A percentile compares a stretch with the other conserved stretches of the same genome.
phyloP scores from a whole-genome alignment of 2,329 filamentous ascomycete species.

The Samsoniella hepiali region DNA sequence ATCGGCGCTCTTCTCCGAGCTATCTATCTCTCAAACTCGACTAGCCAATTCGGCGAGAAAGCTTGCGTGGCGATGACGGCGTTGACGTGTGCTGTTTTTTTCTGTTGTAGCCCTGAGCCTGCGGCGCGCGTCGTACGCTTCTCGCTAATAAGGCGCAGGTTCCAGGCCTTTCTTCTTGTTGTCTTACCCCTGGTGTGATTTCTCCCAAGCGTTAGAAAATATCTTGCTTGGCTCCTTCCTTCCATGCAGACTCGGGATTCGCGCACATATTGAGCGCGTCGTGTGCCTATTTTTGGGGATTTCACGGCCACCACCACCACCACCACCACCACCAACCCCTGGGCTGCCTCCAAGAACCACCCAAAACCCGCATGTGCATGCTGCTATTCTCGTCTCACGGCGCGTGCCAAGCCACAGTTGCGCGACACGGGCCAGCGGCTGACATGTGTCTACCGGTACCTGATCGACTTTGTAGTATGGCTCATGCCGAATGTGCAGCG shows the following conservation, averaged over 20 bases:
- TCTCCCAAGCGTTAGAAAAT: neutral
- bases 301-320: neutral
- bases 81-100: neutral
- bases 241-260: neutral
- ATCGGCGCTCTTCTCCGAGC: neutral
- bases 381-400: slow-evolving; percentile 10
- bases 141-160: too few relatives aligned
- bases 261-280: neutral
- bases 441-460: neutral
- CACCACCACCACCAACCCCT: neutral
- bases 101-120: neutral
- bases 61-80: neutral
- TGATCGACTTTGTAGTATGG: neutral
- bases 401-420: slow-evolving; percentile 5
- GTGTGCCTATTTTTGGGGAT: slow-evolving; percentile 2
- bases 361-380: neutral
- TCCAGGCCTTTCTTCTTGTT: too few relatives aligned
- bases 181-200: too few relatives aligned
- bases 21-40: neutral
- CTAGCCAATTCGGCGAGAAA: neutral
- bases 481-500: neutral
- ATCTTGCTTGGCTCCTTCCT: neutral
- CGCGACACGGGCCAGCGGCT: neutral
- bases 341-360: slow-evolving; percentile 1
- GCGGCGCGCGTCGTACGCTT: neutral